A percentile compares a stretch with the other conserved stretches of the same genome.
Conservation (phyloP, 2,329 filamentous ascomycete genomes). For the Helotiales sp. region DNA sequence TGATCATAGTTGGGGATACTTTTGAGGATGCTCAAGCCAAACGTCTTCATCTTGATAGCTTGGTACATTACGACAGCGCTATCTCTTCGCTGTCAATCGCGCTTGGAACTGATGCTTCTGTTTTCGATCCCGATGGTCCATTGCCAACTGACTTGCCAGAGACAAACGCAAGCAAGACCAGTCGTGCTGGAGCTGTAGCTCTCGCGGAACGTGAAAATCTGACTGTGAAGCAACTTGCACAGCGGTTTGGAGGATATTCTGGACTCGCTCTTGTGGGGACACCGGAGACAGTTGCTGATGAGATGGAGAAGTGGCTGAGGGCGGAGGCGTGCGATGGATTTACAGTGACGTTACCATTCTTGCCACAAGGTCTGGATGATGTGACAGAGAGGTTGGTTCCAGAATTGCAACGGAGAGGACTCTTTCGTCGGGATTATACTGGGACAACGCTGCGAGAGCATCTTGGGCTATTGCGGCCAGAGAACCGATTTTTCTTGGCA, state of each 20-base stretch:
- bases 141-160: constrained; percentile 51
- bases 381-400: constrained; percentile 48
- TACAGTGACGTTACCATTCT: constrained; percentile 50
- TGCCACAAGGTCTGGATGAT: constrained; percentile 52
- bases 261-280: constrained; percentile 54
- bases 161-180: constrained; percentile 54
- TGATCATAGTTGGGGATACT: constrained; percentile 50
- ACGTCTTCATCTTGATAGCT: constrained; percentile 48
- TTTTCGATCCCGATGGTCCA: constrained; percentile 48
- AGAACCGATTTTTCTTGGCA: constrained; percentile 21
- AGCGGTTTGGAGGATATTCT: constrained; percentile 49
- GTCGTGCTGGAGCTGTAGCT: constrained; percentile 44
- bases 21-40: constrained; percentile 50
- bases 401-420: constrained; percentile 49
- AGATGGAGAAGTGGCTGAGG: constrained; percentile 47
- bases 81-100: constrained; percentile 52
- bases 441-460: constrained; percentile 55
- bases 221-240: constrained; percentile 52
- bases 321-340: constrained; percentile 53
- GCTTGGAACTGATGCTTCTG: constrained; percentile 48
- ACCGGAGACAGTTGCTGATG: constrained; percentile 48
- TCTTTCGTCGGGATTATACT: constrained; percentile 53
- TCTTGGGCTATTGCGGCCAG: constrained; percentile 50
- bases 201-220: constrained; percentile 46
- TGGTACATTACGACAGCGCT: constrained; percentile 54